Base-by-base conservation (phyloP, 202 grass and related monocot species). In the Alloteropsis angusta region DNA sequence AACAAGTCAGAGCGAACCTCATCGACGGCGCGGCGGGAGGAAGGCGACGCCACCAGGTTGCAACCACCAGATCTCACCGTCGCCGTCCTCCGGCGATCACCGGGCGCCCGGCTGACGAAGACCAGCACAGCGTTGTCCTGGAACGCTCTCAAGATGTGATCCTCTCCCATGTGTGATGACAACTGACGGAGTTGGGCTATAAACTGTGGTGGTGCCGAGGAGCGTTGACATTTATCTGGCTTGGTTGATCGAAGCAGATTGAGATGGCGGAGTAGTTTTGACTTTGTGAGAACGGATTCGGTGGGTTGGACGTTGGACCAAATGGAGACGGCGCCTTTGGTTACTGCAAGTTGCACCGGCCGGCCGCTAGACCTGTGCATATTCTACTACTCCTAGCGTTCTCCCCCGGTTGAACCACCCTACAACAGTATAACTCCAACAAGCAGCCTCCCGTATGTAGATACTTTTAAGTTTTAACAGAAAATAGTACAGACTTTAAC, bases 151-250 rank as follows among this genome's bases (percentile, higher is more conserved):
- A 9, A 30, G 28, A 30, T 30, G 2, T 44, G 11, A 36, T 4
- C 42, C 22, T 58, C 36, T 43, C 4, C 72, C 5, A 53, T 18
- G 55, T n/a, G 72, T 54, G 30, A 0, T 6, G 35, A 35, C 19
- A 42, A 9, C 26, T 4, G 19, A 37, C 11, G 32, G 28, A 7
- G 34, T 3, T 26, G 61, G 17, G 61, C 14, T 14, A 9, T 17
- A 39, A 55, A 78, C 18, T 42, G 48, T 56, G 76, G 6, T 65
- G 18, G n/a, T 48, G 39, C 67, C 75, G 44, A 79, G 58, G 77
- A 65, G 58, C 68, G 48, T 80, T 85, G 83, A 66, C 83, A 48
- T 73, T 73, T 79, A 16, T 8, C 48, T 44, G 57, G 36, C 66
- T 36, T 56, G 66, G 42, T 79, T 44, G 45, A 25, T 54, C 18